phyloP scores from a whole-genome alignment of 352 stramenopile species.

The Phytophthora palmivora region DNA sequence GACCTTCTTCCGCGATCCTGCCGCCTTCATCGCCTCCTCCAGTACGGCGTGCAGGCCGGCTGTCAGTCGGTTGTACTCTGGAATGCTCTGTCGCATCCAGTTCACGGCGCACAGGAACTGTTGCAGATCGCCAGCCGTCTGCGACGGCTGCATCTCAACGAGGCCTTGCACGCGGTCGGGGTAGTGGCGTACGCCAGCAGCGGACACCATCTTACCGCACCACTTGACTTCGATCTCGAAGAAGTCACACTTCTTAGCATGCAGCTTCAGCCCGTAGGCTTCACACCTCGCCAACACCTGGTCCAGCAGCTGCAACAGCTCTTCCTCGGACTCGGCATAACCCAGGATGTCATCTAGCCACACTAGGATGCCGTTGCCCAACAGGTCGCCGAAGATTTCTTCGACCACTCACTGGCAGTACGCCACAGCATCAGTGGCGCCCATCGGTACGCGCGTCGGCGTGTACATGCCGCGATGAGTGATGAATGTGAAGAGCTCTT shows the following conservation, averaged over 20 bases:
- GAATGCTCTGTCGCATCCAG: slow-evolving; percentile 45
- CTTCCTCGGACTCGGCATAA: slow-evolving; percentile 14
- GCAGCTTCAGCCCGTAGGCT: slow-evolving; percentile 41
- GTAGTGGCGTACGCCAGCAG: slow-evolving; percentile 19
- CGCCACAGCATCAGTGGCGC: slow-evolving; percentile 20
- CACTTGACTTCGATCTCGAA: slow-evolving; percentile 27
- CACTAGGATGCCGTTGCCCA: slow-evolving; percentile 24
- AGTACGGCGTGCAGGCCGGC: slow-evolving; percentile 3
- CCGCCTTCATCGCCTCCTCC: slow-evolving; percentile 10
- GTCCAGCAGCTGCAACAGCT: slow-evolving; percentile 24
- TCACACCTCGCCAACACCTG: slow-evolving; percentile 18
- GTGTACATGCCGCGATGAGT: slow-evolving; percentile 35
- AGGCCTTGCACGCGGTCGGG: slow-evolving; percentile 35
- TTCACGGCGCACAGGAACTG: slow-evolving; percentile 34
- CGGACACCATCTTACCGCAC: slow-evolving; percentile 35
- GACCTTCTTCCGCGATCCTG: slow-evolving; percentile 23
- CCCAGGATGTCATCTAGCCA: slow-evolving; percentile 43
- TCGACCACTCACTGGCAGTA: slow-evolving; percentile 36
- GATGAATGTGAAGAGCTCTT: slow-evolving; percentile 30
- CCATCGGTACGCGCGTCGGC: slow-evolving; percentile 25
- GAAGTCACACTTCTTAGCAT: slow-evolving; percentile 45
- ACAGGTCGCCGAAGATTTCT: slow-evolving; percentile 20
- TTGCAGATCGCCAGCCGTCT: slow-evolving; percentile 33
- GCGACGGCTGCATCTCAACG: slow-evolving; percentile 17
- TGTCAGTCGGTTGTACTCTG: slow-evolving; percentile 25